Evolutionary conservation across 257 asterid genomes (phyloP).

Genomic region (Lithospermum erythrorhizon): DNA sequence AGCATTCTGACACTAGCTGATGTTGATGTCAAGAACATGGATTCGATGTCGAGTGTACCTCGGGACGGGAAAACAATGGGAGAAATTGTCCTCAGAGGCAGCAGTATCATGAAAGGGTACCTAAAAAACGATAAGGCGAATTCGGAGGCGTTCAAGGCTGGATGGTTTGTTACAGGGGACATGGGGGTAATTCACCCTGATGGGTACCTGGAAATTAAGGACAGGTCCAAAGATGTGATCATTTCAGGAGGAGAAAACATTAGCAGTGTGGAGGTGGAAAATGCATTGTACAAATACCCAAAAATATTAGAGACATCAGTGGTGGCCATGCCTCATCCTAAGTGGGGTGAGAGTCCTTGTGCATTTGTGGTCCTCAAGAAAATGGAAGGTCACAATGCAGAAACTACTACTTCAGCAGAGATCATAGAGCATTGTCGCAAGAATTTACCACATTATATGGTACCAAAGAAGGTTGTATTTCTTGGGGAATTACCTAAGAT

Average conservation of each 20-base stretch:
- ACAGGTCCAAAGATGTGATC: constrained; percentile 74
- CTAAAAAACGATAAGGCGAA: constrained; percentile 46
- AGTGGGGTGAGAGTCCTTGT: constrained; percentile 58
- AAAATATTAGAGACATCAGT: constrained; percentile 61
- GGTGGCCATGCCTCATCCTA: constrained; percentile 87
- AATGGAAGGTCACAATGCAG: neutral
- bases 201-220: constrained; percentile 80
- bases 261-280: constrained; percentile 79
- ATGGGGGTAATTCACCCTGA: constrained; percentile 78
- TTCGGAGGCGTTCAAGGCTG: constrained; percentile 33
- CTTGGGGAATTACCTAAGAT: constrained; percentile 64
- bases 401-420: neutral
- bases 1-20: constrained; percentile 54
- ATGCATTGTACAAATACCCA: constrained; percentile 38
- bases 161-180: constrained; percentile 86
- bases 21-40: constrained; percentile 51
- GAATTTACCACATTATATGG: constrained; percentile 59
- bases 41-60: constrained; percentile 51
- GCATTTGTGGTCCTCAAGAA: constrained; percentile 21
- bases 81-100: constrained; percentile 66
- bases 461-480: constrained; percentile 60
- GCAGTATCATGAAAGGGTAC: constrained; percentile 83
- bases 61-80: constrained; percentile 60
- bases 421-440: constrained; percentile 47
- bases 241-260: constrained; percentile 91